These are phyloP conservation scores for Fusarium subglutinans DNA, from an alignment of 2,329 filamentous ascomycete genomes.

Conservation along the genomic window DNA sequence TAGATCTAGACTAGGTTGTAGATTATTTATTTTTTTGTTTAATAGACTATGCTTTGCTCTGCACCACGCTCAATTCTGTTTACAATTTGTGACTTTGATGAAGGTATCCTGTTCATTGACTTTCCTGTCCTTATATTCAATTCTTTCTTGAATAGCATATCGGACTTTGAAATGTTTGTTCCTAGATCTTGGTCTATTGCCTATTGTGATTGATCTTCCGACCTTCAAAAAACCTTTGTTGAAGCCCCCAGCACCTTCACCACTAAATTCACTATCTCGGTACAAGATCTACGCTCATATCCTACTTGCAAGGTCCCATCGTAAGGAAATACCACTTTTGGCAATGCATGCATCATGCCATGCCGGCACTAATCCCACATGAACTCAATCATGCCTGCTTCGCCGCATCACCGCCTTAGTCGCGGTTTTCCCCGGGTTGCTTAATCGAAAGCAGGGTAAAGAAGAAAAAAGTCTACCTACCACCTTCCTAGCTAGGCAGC, in stretches of 20 bases:
- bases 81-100: not conserved
- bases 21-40: fast-evolving
- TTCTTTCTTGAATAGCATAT: fast-evolving
- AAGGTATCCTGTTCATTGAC: fast-evolving
- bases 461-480: not conserved
- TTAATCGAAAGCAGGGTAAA: not conserved
- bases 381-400: not conserved
- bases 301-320: too few relatives aligned
- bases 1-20: not conserved
- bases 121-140: fast-evolving
- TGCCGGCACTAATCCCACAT: not conserved
- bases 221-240: too few relatives aligned
- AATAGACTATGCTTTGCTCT: not conserved
- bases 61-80: fast-evolving
- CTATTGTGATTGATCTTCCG: fast-evolving
- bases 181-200: fast-evolving
- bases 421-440: not conserved
- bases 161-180: fast-evolving
- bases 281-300: not conserved
- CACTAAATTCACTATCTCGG: not conserved
- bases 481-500: not conserved
- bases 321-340: not conserved
- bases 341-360: not conserved
- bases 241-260: fast-evolving
- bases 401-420: not conserved